Evolutionary conservation across 441 rosid genomes (phyloP).

Genomic region (Populus hybrid): DNA sequence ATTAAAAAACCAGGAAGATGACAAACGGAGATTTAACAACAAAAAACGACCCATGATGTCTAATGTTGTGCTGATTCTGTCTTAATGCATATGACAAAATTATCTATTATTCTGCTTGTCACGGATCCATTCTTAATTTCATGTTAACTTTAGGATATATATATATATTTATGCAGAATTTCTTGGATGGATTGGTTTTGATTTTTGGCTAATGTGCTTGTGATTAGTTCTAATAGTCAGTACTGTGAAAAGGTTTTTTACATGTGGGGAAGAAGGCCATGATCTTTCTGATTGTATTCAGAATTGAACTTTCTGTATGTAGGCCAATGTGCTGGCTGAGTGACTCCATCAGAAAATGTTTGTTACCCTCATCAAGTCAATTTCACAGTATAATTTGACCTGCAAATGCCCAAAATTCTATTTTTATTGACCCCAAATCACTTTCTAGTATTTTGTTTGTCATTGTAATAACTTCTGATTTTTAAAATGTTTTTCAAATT

Average conservation of each 20-base stretch:
- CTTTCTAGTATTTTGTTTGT: accelerated
- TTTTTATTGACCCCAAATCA: not conserved
- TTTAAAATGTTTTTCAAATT: no score
- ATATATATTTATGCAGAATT: not conserved
- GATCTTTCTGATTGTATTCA: not conserved
- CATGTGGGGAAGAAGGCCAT: not conserved
- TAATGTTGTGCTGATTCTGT: slow-evolving; percentile 10
- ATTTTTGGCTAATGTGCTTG: not conserved
- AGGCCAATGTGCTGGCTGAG: slow-evolving; percentile 17
- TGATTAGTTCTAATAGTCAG: not conserved
- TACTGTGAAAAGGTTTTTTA: not conserved
- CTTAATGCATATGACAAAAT: slow-evolving; percentile 26
- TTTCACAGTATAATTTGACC: slow-evolving; percentile 12
- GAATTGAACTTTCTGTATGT: slow-evolving; percentile 12
- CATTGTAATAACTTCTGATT: accelerated
- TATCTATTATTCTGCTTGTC: slow-evolving; percentile 19
- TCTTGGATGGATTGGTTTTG: slow-evolving; percentile 4
- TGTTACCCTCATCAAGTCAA: slow-evolving; percentile 1
- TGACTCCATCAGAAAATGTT: slow-evolving; percentile 10
- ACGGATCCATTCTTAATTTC: slow-evolving; percentile 25
- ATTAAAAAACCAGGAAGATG: slow-evolving; percentile 9
- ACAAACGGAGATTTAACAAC: slow-evolving; percentile 1
- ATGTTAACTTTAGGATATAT: not conserved
- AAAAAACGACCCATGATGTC: slow-evolving; percentile 20
- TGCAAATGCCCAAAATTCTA: not conserved